Base-by-base conservation (phyloP, 2,329 filamentous ascomycete species). In the Penicillium griseofulvum region DNA sequence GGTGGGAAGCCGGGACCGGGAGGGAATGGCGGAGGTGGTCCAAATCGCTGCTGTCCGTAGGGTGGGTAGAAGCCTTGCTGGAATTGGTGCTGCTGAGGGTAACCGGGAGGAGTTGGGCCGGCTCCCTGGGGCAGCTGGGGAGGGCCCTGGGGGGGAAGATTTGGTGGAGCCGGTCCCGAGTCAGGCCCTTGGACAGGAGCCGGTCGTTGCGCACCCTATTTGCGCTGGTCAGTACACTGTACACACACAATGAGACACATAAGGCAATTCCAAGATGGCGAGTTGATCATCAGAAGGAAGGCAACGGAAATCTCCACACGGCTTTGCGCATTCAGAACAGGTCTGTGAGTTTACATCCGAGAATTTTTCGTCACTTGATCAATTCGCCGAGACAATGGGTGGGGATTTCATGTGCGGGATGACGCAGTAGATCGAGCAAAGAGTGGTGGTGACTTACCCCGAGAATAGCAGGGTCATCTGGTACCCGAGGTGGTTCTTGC, bases 231-330 rank as follows among this genome's bases (percentile, higher is more conserved):
- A 70, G 65, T 57, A 51, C 62, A 51, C 52, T 31, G 38, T 47
- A 34, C 2, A 39, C 39, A 46, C 17, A 46, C 19, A 39, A 38
- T 14, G 29, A 46, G 22, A 22, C 4, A 22, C 34, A 47, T 12
- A 41, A 17, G 43, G 38, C 33, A 49, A 55, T 33, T 33, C 43
- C 50, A 39, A 52, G 44, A 44, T 52, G 50, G 52, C 31, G 28
- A 49, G 56, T 60, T 65, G 66, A 65, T 72, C 65, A 86, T 96
- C 91, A 97, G 91, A 96, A 97, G 92, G 92, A 97, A 97, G 92
- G 91, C 92, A 97, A 96, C 92, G 91, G 92, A 96, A 89, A 87
- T 85, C 78, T 96, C 92, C 87, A 96, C 92, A 96, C 80, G 83
- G 83, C 81, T 88, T 91, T 96, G 91, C 91, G 91, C 91, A 89